A percentile compares a stretch with the other conserved stretches of the same genome.
These are phyloP conservation scores for Meyerozyma guilliermondii DNA, from an alignment of 1,139 yeast species.

Conservation along the genomic window DNA sequence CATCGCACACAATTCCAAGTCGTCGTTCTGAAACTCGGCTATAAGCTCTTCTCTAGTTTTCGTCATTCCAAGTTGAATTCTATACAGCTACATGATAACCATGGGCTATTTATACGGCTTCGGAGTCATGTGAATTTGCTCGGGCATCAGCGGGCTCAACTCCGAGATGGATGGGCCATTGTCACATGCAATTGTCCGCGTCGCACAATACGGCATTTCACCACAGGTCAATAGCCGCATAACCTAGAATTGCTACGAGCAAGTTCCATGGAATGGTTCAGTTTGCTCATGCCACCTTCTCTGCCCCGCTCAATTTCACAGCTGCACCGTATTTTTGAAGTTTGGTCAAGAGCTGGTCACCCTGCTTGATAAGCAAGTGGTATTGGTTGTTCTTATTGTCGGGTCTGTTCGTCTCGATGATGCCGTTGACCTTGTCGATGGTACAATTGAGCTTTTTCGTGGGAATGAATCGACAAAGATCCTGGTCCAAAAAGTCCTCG, in stretches of 20 bases:
- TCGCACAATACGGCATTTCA: background rate
- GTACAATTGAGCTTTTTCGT: slow-evolving; percentile 92
- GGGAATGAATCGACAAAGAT: slow-evolving; percentile 86
- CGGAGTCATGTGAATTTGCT: background rate
- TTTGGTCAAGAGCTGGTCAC: slow-evolving; percentile 88
- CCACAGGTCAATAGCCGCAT: background rate
- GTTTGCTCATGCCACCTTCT: slow-evolving; percentile 38
- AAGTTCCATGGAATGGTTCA: background rate
- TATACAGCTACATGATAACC: background rate
- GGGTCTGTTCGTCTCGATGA: slow-evolving; percentile 92
- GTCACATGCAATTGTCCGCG: background rate
- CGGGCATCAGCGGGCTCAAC: background rate
- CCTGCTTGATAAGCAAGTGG: slow-evolving; percentile 82
- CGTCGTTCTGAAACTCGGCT: slow-evolving; percentile 20
- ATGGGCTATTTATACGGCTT: background rate
- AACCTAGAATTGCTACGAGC: background rate
- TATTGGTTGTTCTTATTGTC: slow-evolving; percentile 95
- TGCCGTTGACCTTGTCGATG: slow-evolving; percentile 92
- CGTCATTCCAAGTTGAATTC: background rate
- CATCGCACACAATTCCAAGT: slow-evolving; percentile 22
- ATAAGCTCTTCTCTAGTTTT: slow-evolving; percentile 13
- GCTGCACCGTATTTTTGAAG: slow-evolving; percentile 97
- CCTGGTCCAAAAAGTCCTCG: slow-evolving; percentile 75
- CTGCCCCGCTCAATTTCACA: slow-evolving; percentile 91
- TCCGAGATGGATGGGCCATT: background rate